Evolutionary conservation across 352 stramenopile genomes (phyloP).

Genomic region (Globisporangium perplexum): DNA sequence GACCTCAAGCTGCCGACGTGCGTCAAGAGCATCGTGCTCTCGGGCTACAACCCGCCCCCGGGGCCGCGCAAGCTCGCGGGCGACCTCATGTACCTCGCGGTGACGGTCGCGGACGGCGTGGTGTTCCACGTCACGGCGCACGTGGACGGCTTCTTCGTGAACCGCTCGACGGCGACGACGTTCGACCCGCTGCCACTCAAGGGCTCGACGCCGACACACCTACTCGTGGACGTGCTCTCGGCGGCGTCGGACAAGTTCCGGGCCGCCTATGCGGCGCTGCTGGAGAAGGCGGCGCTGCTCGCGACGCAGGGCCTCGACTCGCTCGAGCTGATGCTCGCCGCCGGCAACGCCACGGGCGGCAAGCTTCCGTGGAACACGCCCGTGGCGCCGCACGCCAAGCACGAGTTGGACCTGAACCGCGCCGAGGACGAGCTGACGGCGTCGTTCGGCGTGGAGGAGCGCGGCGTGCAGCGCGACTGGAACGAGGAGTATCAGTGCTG

Average conservation of each 20-base stretch:
- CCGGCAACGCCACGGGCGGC: slow-evolving; percentile 61
- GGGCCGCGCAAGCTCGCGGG: slow-evolving; percentile 86
- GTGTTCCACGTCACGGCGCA: slow-evolving; percentile 87
- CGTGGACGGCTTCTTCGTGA: slow-evolving; percentile 93
- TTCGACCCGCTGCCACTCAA: slow-evolving; percentile 82
- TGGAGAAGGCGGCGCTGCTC: slow-evolving; percentile 70
- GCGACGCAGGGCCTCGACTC: slow-evolving; percentile 73
- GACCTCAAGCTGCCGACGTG: slow-evolving; percentile 74
- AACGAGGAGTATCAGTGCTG: slow-evolving; percentile 97
- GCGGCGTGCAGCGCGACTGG: slow-evolving; percentile 92
- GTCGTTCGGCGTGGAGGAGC: slow-evolving; percentile 90
- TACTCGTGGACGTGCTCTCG: slow-evolving; percentile 80
- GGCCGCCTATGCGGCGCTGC: slow-evolving; percentile 59
- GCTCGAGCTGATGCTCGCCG: slow-evolving; percentile 84
- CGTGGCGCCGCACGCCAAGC: slow-evolving; percentile 24
- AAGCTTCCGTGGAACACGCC: slow-evolving; percentile 83
- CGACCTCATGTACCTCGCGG: slow-evolving; percentile 94
- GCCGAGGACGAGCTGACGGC: slow-evolving; percentile 89
- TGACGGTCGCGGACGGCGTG: slow-evolving; percentile 62
- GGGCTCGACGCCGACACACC: slow-evolving; percentile 35
- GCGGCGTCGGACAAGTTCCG: slow-evolving; percentile 70
- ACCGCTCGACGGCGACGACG: slow-evolving; percentile 63
- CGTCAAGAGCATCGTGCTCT: slow-evolving; percentile 90
- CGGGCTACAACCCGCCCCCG: slow-evolving; percentile 94
- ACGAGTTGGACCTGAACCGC: slow-evolving; percentile 76